A percentile compares a stretch with the other conserved stretches of the same genome.
phyloP scores from a whole-genome alignment of 495 filamentous ascomycete species.

The Xylaria telfairii region DNA sequence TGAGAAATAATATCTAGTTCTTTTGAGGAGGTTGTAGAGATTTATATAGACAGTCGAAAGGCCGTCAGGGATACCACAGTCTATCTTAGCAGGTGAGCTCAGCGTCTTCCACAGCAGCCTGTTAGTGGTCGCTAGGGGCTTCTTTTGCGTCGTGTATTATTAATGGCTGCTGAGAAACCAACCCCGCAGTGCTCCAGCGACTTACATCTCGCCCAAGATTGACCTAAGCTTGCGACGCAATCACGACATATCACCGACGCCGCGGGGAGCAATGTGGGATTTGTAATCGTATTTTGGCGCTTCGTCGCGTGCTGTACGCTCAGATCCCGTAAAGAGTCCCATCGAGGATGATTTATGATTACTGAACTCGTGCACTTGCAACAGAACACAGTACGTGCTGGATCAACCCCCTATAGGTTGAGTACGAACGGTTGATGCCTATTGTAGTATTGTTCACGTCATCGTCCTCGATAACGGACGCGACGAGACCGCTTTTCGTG shows the following conservation, averaged over 20 bases:
- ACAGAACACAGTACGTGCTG: neutral
- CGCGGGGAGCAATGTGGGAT: neutral
- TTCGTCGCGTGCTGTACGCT: neutral
- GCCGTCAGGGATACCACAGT: neutral
- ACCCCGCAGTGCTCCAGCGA: conserved; percentile 18
- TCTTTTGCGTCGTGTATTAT: conserved; percentile 1
- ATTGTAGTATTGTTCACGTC: neutral
- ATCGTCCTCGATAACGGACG: neutral
- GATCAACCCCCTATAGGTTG: too few relatives aligned
- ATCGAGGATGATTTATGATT: conserved; percentile 22
- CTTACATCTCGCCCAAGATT: conserved; percentile 8
- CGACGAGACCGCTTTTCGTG: neutral
- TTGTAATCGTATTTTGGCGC: conserved; percentile 13
- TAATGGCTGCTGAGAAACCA: conserved; percentile 23
- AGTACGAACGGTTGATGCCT: too few relatives aligned
- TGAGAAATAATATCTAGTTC: neutral
- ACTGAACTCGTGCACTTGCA: conserved; percentile 6
- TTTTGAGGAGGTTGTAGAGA: neutral
- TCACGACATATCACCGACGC: conserved; percentile 9
- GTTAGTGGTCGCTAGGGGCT: neutral
- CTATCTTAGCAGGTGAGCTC: neutral
- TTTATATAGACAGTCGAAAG: conserved; percentile 4
- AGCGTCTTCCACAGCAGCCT: neutral
- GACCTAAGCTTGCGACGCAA: conserved; percentile 22
- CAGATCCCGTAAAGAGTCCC: neutral